Conservation (phyloP, 176 grass and related monocot species). For the Oryza officinalis region DNA sequence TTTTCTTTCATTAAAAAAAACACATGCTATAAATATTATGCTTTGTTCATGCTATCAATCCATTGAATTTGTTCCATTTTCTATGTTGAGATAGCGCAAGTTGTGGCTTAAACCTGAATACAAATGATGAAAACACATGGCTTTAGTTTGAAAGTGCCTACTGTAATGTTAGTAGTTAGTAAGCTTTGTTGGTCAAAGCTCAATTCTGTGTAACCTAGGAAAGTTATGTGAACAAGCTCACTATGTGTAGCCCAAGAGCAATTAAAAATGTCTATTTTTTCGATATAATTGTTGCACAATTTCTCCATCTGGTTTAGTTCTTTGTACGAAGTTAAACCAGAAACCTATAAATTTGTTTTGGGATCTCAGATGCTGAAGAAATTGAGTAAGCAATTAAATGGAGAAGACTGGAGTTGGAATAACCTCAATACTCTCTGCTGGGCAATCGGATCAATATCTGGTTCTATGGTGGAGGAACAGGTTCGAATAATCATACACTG, state of each 20-base stretch:
- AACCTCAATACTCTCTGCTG: constrained; percentile 98
- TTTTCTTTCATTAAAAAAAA: constrained; percentile 21
- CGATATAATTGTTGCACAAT: neutral
- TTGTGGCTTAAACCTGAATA: constrained; percentile 10
- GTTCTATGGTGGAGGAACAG: constrained; percentile 99
- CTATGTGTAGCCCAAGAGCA: neutral
- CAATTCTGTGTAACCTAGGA: neutral
- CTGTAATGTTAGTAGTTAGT: neutral
- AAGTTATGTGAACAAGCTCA: neutral
- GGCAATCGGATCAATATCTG: constrained; percentile 99
- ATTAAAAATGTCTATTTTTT: constrained; percentile 3
- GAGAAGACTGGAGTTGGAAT: constrained; percentile 99
- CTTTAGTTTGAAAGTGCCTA: neutral
- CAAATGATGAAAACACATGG: neutral
- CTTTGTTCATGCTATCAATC: neutral
- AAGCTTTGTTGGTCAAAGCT: neutral
- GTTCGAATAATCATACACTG: constrained; percentile 36
- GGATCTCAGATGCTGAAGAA: constrained; percentile 93
- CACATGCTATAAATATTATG: neutral
- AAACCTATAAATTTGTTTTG: constrained; percentile 18
- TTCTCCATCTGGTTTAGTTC: constrained; percentile 6
- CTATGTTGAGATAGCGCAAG: constrained; percentile 3
- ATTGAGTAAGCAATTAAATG: constrained; percentile 92
- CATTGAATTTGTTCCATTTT: neutral
- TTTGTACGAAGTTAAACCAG: constrained; percentile 3